Conservation (phyloP, 139 green algal genomes). For the Parachlorella kessleri region DNA sequence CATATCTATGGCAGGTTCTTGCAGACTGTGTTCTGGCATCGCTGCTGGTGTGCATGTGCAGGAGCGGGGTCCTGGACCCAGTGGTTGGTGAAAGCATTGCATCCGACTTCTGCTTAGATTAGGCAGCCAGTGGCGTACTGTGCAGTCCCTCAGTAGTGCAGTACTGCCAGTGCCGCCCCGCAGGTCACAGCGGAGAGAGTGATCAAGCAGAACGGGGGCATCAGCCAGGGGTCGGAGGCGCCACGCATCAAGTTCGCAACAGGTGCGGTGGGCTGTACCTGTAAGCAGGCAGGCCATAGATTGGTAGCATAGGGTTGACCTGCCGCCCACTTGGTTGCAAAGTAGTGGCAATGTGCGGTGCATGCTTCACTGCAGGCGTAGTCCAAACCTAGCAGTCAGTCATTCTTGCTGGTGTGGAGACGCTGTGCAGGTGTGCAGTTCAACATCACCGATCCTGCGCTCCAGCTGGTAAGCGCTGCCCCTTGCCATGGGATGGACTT, state of each 20-base stretch:
- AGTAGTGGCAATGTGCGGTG: too few relatives aligned
- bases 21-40: not conserved
- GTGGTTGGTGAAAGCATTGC: not conserved
- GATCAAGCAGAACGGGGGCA: constrained; percentile 35
- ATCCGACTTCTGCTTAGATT: not conserved
- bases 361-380: too few relatives aligned
- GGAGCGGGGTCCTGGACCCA: too few relatives aligned
- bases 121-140: not conserved
- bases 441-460: constrained; percentile 34
- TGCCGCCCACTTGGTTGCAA: too few relatives aligned
- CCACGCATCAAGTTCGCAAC: constrained; percentile 13
- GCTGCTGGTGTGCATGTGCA: too few relatives aligned
- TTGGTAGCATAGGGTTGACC: too few relatives aligned
- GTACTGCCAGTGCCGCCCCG: too few relatives aligned
- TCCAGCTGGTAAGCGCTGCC: not conserved
- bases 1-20: not conserved
- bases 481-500: not conserved
- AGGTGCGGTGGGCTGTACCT: too few relatives aligned
- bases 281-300: too few relatives aligned
- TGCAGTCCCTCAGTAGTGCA: too few relatives aligned
- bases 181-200: constrained; percentile 34
- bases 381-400: too few relatives aligned
- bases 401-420: too few relatives aligned
- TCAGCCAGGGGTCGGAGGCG: constrained; percentile 6
- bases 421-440: constrained; percentile 51